A percentile compares a stretch with the other conserved stretches of the same genome.
These are phyloP conservation scores for Ettlia oleoabundans DNA, from an alignment of 139 green algal species.

Conservation along the genomic window DNA sequence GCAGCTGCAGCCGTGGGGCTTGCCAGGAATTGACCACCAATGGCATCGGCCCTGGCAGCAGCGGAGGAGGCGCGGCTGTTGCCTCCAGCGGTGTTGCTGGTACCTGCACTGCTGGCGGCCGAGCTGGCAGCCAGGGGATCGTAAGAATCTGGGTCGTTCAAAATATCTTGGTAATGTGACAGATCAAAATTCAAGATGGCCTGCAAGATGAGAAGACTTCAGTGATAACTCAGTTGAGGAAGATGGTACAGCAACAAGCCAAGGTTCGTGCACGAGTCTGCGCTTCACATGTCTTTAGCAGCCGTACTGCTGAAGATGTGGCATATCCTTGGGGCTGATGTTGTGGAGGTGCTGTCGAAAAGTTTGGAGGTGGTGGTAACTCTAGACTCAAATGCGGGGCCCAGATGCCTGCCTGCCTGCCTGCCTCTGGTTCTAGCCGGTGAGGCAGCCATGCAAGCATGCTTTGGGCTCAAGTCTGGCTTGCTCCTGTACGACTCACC, in stretches of 20 bases:
- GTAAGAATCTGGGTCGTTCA: constrained; percentile 40
- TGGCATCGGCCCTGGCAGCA: neutral
- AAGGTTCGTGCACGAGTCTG: too few relatives aligned
- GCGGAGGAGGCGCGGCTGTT: too few relatives aligned
- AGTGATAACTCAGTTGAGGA: too few relatives aligned
- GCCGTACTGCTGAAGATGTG: too few relatives aligned
- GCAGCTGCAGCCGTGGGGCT: neutral
- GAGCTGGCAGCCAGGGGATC: neutral
- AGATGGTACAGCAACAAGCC: too few relatives aligned
- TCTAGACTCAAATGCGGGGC: too few relatives aligned
- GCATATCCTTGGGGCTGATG: too few relatives aligned
- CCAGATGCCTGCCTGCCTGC: too few relatives aligned
- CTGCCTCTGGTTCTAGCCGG: neutral
- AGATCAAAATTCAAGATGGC: constrained; percentile 74
- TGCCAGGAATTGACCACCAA: too few relatives aligned
- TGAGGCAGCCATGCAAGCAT: neutral
- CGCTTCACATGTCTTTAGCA: too few relatives aligned
- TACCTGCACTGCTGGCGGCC: neutral
- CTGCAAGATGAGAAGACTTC: neutral
- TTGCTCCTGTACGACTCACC: constrained; percentile 28
- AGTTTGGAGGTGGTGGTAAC: too few relatives aligned
- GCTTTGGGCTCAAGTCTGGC: neutral
- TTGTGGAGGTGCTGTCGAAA: too few relatives aligned
- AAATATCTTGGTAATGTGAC: constrained; percentile 52
- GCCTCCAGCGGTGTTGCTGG: neutral